phyloP scores from a whole-genome alignment of 495 filamentous ascomycete genomes.

The Penicillium taxi region DNA sequence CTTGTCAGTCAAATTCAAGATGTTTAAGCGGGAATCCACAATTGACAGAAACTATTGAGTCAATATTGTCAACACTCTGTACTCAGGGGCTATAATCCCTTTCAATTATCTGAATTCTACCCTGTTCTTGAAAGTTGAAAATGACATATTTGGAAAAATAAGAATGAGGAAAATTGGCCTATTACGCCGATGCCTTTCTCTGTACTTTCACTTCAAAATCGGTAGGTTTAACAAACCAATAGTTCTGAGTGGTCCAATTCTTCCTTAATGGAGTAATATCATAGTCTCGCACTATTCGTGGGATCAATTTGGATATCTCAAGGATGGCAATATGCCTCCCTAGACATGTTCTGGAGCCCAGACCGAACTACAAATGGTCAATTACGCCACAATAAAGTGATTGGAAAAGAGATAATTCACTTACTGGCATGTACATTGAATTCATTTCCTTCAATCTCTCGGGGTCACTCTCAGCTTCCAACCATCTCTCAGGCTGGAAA shows the following conservation, averaged over 20 bases:
- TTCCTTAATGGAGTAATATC: constrained; percentile 27
- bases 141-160: too few relatives aligned
- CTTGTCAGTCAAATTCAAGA: too few relatives aligned
- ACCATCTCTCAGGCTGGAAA: constrained; percentile 33
- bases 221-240: constrained; percentile 43
- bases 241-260: constrained; percentile 32
- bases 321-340: constrained; percentile 43
- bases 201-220: constrained; percentile 33
- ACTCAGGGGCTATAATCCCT: too few relatives aligned
- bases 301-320: constrained; percentile 43
- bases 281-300: constrained; percentile 36
- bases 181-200: too few relatives aligned
- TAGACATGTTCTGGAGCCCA: constrained; percentile 38
- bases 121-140: too few relatives aligned
- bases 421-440: constrained; percentile 37
- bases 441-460: constrained; percentile 32
- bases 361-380: constrained; percentile 32
- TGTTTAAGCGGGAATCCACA: too few relatives aligned
- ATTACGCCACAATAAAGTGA: background rate
- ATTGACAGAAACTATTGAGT: too few relatives aligned
- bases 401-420: constrained; percentile 1
- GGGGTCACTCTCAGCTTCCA: constrained; percentile 24
- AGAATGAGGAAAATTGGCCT: too few relatives aligned
- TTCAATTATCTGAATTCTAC: too few relatives aligned
- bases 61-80: too few relatives aligned